Evolutionary conservation across 164 flowering plant genomes (phyloP), one percentile per base, ranked within the genome.

Genomic region (Magnolia kwangsiensis): DNA sequence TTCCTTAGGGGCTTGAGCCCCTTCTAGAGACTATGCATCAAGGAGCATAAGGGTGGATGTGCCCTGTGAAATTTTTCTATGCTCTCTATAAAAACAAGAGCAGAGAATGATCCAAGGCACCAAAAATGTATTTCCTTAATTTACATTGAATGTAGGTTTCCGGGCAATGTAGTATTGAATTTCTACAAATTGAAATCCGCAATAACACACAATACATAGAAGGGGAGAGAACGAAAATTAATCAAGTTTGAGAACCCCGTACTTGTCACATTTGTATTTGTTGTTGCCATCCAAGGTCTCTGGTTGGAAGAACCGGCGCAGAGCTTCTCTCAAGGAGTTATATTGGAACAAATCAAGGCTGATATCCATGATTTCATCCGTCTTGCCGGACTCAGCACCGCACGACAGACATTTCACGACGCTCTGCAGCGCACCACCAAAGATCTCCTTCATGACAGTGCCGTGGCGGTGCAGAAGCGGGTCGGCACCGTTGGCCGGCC

Each of bases 331-430:
- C 31, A 96, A 82, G 1, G 98, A 93, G 78, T 72, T 80, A 67
- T 85, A 79, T 67, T 88, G 88, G 83, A 86, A 78, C 76, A 96
- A 80, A 76, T 94, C 99, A 29, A 96, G 90, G 84, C 96, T 93
- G 55, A 96, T 86, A 81, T 96, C 99, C 99, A 96, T 93, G 72
- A 94, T 88, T 80, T 96, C 99, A 78, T 96, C 99, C 2, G 83
- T 87, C 87, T 92, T 96, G 81, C 92, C 90, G 0, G 97, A 92
- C 82, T 91, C 97, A 2, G 74, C 73, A 1, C 94, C 92, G 78
- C 99, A 96, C 0, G 87, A 84, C 63, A 91, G 75, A 78, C 99
- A 96, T 82, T 88, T 94, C 71, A 96, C 95, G 81, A 91, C 98
- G 76, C 98, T 96, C 86, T 88, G 93, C 80, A 96, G 83, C 20